Evolutionary conservation across 768 basidiomycete species (phyloP), one percentile per base, ranked within the genome.

Genomic region (Suillus placidus): DNA sequence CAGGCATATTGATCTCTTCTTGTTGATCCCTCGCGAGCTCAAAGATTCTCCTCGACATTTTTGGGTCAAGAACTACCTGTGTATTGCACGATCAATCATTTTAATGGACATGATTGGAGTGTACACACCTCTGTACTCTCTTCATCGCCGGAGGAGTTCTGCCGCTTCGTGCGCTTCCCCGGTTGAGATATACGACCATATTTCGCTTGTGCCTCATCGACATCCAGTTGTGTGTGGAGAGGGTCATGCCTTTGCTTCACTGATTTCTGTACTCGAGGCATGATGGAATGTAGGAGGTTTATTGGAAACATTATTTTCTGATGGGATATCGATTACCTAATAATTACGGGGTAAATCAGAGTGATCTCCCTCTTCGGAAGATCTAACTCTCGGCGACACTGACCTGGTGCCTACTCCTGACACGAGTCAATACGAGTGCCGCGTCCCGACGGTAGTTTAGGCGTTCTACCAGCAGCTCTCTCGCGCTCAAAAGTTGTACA

Each of bases 11-110:
- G 4, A 96, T 78, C 73, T 98, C 95, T 74, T 94, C 90, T 78
- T 98, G 95, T 77, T 99, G 97, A 70, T 93, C 90, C 73, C 87
- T 85, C 18, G 97, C 97, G 63, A 99, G 87, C 75, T 95, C 92
- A 69, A 99, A 91, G 58, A 99, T 97, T 70, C 88, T 89, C 66
- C 84, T 83, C 0, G 95, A 97, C 7, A 89, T 91, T 78, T 91
- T 93, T 3, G 90, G 84, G 73, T 95, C 93, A 67, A 95, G 76
- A 23, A 88, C 86, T 52, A 80, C 82, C 94, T 96, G 69, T 58
- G 23, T 3, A 43, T 14, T 14, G 34, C 42, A 63, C 34, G 34
- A 62, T 64, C 47, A 68, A 45, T 66, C 9, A 62, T 40, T 52
- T 51, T 52, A 34, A 20, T 38, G 32, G 32, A 54, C 49, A 57